Evolutionary conservation across 768 basidiomycete species (phyloP).

Genomic region (Phallus indusiatus): DNA sequence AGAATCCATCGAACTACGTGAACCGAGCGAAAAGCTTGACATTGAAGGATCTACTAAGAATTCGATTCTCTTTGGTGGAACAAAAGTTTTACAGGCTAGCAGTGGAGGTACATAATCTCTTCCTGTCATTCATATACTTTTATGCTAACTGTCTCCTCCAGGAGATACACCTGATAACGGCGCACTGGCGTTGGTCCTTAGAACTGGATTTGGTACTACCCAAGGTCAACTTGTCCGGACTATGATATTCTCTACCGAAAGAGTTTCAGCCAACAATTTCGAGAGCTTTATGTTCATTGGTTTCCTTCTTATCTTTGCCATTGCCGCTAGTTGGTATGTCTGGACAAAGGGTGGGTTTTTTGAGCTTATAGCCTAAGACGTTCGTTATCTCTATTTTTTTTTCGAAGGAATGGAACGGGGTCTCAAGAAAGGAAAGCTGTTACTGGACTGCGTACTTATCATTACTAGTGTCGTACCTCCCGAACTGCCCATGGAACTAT

Average conservation of each 20-base stretch:
- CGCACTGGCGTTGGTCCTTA: slow-evolving; percentile 84
- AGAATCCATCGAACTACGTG: slow-evolving; percentile 84
- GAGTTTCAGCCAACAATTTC: slow-evolving; percentile 90
- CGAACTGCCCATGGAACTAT: slow-evolving; percentile 96
- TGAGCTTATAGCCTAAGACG: slow-evolving; percentile 12
- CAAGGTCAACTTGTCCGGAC: slow-evolving; percentile 96
- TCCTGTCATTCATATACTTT: slow-evolving; percentile 23
- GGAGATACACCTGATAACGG: slow-evolving; percentile 82
- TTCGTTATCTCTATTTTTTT: not conserved
- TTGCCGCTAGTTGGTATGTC: slow-evolving; percentile 97
- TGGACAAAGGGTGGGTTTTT: slow-evolving; percentile 74
- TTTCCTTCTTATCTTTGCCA: slow-evolving; percentile 93
- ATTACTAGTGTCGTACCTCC: slow-evolving; percentile 97
- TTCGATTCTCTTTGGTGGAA: slow-evolving; percentile 86
- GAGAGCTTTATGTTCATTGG: slow-evolving; percentile 98
- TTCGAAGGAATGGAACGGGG: slow-evolving; percentile 75
- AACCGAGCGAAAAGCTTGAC: slow-evolving; percentile 65
- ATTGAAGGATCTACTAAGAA: slow-evolving; percentile 84
- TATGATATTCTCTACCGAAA: slow-evolving; percentile 98
- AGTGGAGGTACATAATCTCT: slow-evolving; percentile 30
- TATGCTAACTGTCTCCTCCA: slow-evolving; percentile 10
- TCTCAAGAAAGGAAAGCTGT: slow-evolving; percentile 87
- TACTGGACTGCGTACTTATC: slow-evolving; percentile 93
- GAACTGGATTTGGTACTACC: slow-evolving; percentile 95
- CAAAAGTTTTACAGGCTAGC: slow-evolving; percentile 89